Conservation (phyloP, 129 eudicot genomes). For the Kitagawia praeruptora region DNA sequence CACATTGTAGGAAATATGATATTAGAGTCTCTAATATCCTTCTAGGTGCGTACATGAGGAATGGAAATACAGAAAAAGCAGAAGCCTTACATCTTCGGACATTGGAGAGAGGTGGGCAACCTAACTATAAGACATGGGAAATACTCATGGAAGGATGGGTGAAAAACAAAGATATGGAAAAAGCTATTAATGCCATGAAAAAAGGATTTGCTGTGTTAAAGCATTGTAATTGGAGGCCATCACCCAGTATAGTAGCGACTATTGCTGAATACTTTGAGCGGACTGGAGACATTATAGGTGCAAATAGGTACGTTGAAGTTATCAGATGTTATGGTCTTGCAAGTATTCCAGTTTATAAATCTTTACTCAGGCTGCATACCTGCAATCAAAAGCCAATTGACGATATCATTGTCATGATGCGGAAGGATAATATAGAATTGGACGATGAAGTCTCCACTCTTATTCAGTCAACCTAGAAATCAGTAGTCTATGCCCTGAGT, state of each 20-base stretch:
- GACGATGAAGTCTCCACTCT: conserved; percentile 32
- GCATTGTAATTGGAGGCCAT: conserved; percentile 42
- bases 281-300: conserved; percentile 33
- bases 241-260: conserved; percentile 26
- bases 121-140: conserved; percentile 65
- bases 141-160: conserved; percentile 56
- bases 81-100: conserved; percentile 40
- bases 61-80: conserved; percentile 39
- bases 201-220: conserved; percentile 21
- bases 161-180: conserved; percentile 31
- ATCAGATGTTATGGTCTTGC: conserved; percentile 35
- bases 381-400: conserved; percentile 14
- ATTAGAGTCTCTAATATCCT: conserved; percentile 55
- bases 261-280: conserved; percentile 33
- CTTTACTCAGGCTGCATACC: conserved; percentile 28
- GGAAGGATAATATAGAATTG: conserved; percentile 36
- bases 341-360: conserved; percentile 29
- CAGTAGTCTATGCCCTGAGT: background rate
- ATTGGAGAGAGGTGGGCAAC: conserved; percentile 40
- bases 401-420: conserved; percentile 35
- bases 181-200: conserved; percentile 39
- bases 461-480: conserved; percentile 1
- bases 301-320: conserved; percentile 23
- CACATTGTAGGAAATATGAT: conserved; percentile 40
- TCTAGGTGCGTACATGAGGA: conserved; percentile 50